These are phyloP conservation scores for Saxophila tyrrhenica DNA, from an alignment of 495 filamentous ascomycete species.

Conservation along the genomic window DNA sequence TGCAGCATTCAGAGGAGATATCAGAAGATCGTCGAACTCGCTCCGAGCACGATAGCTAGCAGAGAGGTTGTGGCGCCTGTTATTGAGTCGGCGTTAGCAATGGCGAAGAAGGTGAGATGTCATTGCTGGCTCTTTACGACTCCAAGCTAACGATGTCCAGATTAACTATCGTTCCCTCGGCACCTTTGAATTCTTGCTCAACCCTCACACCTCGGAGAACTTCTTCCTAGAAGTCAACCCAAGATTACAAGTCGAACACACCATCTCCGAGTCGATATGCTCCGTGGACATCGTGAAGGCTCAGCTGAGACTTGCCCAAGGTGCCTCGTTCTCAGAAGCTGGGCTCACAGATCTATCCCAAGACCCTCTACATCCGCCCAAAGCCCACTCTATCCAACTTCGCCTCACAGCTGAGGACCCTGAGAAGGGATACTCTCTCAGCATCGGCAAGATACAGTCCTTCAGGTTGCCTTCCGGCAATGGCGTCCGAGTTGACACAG, in stretches of 20 bases:
- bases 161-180: conserved; percentile 30
- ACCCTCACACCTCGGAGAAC: conserved; percentile 23
- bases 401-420: conserved; percentile 48
- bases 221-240: conserved; percentile 34
- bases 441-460: conserved; percentile 45
- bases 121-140: background rate
- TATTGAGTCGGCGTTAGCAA: conserved; percentile 28
- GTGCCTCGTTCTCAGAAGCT: conserved; percentile 32
- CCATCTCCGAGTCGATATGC: conserved; percentile 38
- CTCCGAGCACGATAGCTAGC: conserved; percentile 34
- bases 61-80: conserved; percentile 30
- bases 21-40: conserved; percentile 34
- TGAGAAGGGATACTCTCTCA: conserved; percentile 41
- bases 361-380: conserved; percentile 25
- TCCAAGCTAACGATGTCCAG: conserved; percentile 4
- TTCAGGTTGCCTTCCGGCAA: conserved; percentile 44
- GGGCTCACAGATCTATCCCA: conserved; percentile 27
- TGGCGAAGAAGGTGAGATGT: conserved; percentile 25
- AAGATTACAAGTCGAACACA: conserved; percentile 40
- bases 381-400: conserved; percentile 42
- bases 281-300: conserved; percentile 32
- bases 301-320: conserved; percentile 46
- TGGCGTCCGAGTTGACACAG: conserved; percentile 46
- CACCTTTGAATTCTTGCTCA: conserved; percentile 33
- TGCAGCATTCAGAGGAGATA: conserved; percentile 33